Evolutionary conservation across 352 stramenopile genomes (phyloP), one percentile per base, ranked within the genome.

Genomic region (Sclerospora graminicola): DNA sequence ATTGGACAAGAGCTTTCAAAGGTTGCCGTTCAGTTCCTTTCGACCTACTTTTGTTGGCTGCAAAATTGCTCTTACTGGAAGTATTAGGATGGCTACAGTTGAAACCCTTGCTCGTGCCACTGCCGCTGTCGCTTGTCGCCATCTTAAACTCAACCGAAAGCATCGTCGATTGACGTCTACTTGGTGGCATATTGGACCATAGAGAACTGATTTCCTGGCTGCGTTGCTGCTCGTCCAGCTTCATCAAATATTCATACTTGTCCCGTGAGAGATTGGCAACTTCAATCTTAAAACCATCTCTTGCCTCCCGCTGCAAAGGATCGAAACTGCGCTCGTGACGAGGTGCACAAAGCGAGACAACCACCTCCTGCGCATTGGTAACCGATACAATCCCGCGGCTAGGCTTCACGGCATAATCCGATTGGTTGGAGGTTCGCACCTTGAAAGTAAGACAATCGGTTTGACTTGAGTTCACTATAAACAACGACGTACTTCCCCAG

Each of bases 351-450:
- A 85, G 40, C 11, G 65, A 61, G 13, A 88, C 58, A n/a, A 82
- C 57, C 26, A 90, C 53, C 45, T 70, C 55, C 41, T 84, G 69
- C 7, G 67, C 67, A 34, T 62, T 83, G 2, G 66, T 75, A n/a
- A 66, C 48, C 0, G 54, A 64, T 13, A 90, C 77, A 23, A 88
- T 40, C 1, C 78, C 78, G 32, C 67, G 60, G 19, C 60, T 74
- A n/a, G 78, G 78, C 38, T 87, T 79, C 8, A 90, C 73, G 19
- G 75, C 74, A 43, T 90, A 90, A 2, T 70, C 75, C 2, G 59
- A 65, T 34, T 82, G 72, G 54, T 90, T 86, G 6, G 78, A 85
- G 13, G 75, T 90, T 51, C 82, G 83, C 46, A 90, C 62, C 44
- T 86, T 88, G 40, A 85, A 90, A 8, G 55, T 62, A 2, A 90